These are phyloP conservation scores for Drechmeria coniospora DNA, from an alignment of 2,329 filamentous ascomycete genomes.

Conservation along the genomic window DNA sequence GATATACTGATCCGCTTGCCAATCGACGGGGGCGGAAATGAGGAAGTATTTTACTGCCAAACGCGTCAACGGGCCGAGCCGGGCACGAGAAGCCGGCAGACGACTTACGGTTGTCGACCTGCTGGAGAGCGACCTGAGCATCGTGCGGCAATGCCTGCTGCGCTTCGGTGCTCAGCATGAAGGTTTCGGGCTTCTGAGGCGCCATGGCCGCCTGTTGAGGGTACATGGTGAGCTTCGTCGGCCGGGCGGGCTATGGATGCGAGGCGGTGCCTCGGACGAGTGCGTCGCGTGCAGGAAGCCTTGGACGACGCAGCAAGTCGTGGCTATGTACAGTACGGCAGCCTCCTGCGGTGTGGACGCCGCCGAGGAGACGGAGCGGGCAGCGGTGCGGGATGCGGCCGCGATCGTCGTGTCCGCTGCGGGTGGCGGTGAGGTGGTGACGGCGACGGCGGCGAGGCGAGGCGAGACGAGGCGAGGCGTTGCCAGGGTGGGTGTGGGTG, in stretches of 20 bases:
- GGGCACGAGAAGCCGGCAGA: no score
- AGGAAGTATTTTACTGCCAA: constrained; percentile 97
- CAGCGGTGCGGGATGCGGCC: no score
- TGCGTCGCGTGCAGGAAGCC: no score
- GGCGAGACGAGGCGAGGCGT: no score
- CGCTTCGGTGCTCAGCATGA: constrained; percentile 93
- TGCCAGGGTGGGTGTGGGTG: constrained; percentile 18
- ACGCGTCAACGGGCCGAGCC: no score
- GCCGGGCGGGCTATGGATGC: constrained; percentile 4
- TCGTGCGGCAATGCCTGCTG: constrained; percentile 93
- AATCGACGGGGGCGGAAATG: constrained; percentile 95
- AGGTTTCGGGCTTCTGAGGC: constrained; percentile 94
- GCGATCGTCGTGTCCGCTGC: no score
- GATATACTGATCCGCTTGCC: constrained; percentile 93
- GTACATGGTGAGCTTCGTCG: constrained; percentile 45
- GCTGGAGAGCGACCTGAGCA: constrained; percentile 90
- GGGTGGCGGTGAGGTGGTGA: no score
- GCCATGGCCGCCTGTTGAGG: constrained; percentile 76
- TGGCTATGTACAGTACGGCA: constrained; percentile 6
- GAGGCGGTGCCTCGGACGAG: constrained; percentile 2
- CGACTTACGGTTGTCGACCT: constrained; percentile 85
- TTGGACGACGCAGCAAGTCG: not conserved
- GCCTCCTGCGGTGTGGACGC: no score
- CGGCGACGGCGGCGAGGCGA: no score
- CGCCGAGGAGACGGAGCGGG: no score